Evolutionary conservation across 345 rosid genomes (phyloP), one percentile per base, ranked within the genome.

Genomic region (Isatis tinctoria): DNA sequence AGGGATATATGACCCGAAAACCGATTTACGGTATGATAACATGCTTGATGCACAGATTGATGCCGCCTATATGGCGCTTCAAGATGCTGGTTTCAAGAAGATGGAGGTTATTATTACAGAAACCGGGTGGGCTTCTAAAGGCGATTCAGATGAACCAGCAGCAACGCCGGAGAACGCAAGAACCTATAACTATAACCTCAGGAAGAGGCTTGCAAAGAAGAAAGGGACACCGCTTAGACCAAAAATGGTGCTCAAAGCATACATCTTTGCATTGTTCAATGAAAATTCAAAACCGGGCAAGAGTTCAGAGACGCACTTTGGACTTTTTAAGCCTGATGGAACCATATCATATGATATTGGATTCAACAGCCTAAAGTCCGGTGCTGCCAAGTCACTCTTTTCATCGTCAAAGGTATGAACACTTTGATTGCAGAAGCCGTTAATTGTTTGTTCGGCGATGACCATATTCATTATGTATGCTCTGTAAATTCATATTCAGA

Each of bases 11-110:
- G 99, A 96, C 72, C 27, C 78, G 6, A 85, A 86, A 78, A 89
- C 90, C 14, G 68, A 87, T 65, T 72, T 96, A 54, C 98, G 71
- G 65, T 96, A 96, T 44, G 98, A 96, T 78, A 96, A 96, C 82
- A 85, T 96, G 96, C 97, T 96, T 64, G 99, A 96, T 83, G 99
- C 99, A 64, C 97, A 90, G 83, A 88, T 95, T 27, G 99, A 95
- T 82, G 99, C 98, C 0, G 84, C 99, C 26, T 95, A 95, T 79
- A 86, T 87, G 79, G 99, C 99, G 28, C 57, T 95, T 51, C 83
- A 87, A 65, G 85, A 88, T 74, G 94, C 97, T 57, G 99, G 98
- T 30, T 87, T 79, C 67, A 75, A 69, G 56, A 85, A 86, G 84
- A 92, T 90, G 97, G 97, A 92, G 82, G 92, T 96, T 58, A 84